A percentile compares a stretch with the other conserved stretches of the same genome.
Evolutionary conservation across 2,329 filamentous ascomycete genomes (phyloP).

Genomic region (Ophiosphaerella herpotricha): DNA sequence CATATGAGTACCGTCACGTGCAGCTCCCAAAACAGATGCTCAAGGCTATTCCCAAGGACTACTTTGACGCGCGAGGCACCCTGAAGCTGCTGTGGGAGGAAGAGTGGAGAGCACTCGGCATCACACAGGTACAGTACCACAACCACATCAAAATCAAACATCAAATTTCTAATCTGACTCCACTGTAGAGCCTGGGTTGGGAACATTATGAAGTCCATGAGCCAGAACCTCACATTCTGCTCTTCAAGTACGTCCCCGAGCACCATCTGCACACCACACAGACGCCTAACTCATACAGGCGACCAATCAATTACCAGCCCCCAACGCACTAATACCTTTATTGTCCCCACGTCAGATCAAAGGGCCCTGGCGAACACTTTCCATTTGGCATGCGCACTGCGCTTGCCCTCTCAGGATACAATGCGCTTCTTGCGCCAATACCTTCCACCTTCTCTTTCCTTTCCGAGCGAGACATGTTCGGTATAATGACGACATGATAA

Average conservation of each 20-base stretch:
- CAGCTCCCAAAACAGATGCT: conserved; percentile 98
- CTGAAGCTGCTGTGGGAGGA: conserved; percentile 97
- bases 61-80: conserved; percentile 90
- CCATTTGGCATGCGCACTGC: neutral
- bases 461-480: conserved; percentile 40
- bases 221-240: conserved; percentile 94
- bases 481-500: conserved; percentile 47
- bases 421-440: conserved; percentile 22
- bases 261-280: neutral
- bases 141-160: no score
- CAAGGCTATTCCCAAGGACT: conserved; percentile 93
- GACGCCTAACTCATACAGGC: conserved; percentile 55
- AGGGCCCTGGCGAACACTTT: neutral
- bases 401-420: conserved; percentile 15
- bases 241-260: conserved; percentile 82
- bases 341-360: conserved; percentile 9
- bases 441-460: conserved; percentile 35
- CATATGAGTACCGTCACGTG: conserved; percentile 97
- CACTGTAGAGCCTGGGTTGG: conserved; percentile 86
- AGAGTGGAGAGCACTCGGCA: conserved; percentile 95
- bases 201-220: conserved; percentile 99
- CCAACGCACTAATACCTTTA: conserved; percentile 52
- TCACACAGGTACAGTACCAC: conserved; percentile 75
- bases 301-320: conserved; percentile 82
- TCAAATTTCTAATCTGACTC: conserved; percentile 11